Evolutionary conservation across 306 rosid species (phyloP).

Genomic region (Delonix regia): DNA sequence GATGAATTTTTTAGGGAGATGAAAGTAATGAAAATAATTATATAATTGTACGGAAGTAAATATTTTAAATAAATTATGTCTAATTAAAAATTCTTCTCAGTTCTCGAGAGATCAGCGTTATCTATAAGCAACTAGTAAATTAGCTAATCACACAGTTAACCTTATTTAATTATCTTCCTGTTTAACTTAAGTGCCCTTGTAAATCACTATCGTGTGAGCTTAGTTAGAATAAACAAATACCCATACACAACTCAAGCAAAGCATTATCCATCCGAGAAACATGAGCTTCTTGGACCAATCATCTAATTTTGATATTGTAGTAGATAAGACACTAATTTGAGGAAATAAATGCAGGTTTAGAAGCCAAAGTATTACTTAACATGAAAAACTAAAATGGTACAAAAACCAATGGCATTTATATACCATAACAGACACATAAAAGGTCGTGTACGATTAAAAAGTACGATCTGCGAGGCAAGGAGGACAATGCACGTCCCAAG

Average conservation of each 20-base stretch:
- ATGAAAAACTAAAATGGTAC: background rate
- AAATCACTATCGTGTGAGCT: background rate
- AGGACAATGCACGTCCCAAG: background rate
- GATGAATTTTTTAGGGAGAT: too few species aligned
- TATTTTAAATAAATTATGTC: background rate
- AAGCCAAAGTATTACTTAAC: slow-evolving; percentile 34
- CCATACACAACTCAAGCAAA: background rate
- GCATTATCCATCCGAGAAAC: background rate
- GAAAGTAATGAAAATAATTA: too few species aligned
- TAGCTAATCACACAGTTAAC: background rate
- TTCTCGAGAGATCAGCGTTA: background rate
- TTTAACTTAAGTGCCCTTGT: background rate
- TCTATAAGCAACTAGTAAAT: background rate
- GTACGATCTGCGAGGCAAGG: background rate
- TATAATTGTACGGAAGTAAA: too few species aligned
- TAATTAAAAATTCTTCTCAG: too few species aligned
- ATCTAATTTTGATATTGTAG: slow-evolving; percentile 33
- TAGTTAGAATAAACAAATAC: background rate
- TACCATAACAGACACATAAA: background rate
- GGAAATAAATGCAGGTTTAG: slow-evolving; percentile 25
- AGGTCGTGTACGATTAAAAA: background rate
- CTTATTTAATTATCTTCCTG: background rate
- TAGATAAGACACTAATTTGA: slow-evolving; percentile 20
- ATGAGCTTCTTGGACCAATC: slow-evolving; percentile 45
- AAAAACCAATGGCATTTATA: background rate